A percentile compares a stretch with the other conserved stretches of the same genome.
Conservation (phyloP, 768 basidiomycete genomes). For the Serendipita sp. region DNA sequence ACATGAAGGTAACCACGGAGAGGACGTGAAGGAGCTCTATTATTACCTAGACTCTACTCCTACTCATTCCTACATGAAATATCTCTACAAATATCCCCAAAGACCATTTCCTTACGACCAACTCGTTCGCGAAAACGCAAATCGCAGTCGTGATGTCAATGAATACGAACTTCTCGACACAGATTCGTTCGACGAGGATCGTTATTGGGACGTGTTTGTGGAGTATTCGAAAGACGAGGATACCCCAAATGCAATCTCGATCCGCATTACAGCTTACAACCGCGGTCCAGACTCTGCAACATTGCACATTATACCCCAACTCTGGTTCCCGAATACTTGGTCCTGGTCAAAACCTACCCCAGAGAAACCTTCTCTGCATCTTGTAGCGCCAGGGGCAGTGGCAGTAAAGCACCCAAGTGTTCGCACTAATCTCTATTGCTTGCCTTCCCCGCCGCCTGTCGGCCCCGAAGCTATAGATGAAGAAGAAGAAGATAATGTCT, state of each 20-base stretch:
- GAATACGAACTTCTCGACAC: conserved; percentile 94
- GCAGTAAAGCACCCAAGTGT: conserved; percentile 59
- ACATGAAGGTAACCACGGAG: conserved; percentile 96
- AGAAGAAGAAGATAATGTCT: conserved; percentile 49
- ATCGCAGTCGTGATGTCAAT: conserved; percentile 65
- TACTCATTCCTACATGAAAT: conserved; percentile 99
- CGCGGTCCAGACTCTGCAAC: conserved; percentile 90
- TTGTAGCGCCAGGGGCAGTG: conserved; percentile 41
- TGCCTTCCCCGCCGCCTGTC: conserved; percentile 85
- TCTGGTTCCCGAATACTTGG: conserved; percentile 99
- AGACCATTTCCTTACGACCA: conserved; percentile 85
- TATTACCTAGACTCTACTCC: conserved; percentile 98
- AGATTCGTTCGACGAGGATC: conserved; percentile 76
- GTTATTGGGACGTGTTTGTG: conserved; percentile 97
- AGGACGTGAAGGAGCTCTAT: conserved; percentile 97
- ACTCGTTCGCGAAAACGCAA: conserved; percentile 69
- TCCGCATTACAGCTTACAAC: conserved; percentile 93
- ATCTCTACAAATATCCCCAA: conserved; percentile 97
- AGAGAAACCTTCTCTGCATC: conserved; percentile 41
- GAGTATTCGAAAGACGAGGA: conserved; percentile 99
- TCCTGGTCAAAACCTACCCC: conserved; percentile 53
- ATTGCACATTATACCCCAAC: conserved; percentile 84
- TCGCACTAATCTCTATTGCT: conserved; percentile 69
- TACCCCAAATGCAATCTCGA: conserved; percentile 69
- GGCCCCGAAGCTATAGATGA: conserved; percentile 35